Base-by-base conservation (phyloP, 192 early-diverging fungal species). In the Mortierella alpina region DNA sequence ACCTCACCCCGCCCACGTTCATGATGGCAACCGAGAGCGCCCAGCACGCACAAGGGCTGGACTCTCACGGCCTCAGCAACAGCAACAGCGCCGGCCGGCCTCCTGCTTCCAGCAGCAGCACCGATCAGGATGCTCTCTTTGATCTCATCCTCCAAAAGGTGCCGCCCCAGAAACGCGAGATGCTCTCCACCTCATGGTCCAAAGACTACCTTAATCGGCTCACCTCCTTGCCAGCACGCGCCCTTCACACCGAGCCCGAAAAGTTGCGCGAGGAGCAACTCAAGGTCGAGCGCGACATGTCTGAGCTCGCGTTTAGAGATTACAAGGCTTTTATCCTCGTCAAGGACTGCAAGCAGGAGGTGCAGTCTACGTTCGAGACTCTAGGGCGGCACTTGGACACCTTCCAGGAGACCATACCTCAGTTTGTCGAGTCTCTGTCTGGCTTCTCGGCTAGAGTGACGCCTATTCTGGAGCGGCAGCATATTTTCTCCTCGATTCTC, bases 251-350 rank as follows among this genome's bases (percentile, higher is more conserved):
- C 18, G 89, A 95, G 73, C 92, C 92, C 4, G 59, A 63, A 17
- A 68, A 81, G 14, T 72, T 93, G 12, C 60, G 75, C n/a, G 75
- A 79, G 18, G 89, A 92, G 54, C 82, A 90, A 49, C 58, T 70
- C 14, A 85, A 86, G 48, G 78, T 91, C 22, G 84, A 91, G 47
- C 63, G 78, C 20, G 88, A 92, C 63, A 86, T 93, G 23, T 86
- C 90, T 17, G 84, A 86, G 23, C 77, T 95, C 15, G 91, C 91
- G 1, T 92, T 89, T 70, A 60, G 77, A 20, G 91, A 95, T 49
- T 93, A 93, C 63, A 84, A 88, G 10, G 83, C 90, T 9, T 92
- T 93, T 81, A 84, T 93, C 65, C 68, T 85, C n/a, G 90, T 91
- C 57, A 87, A 92, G 68, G 84, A 77, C 8, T 91, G 89, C 67